Evolutionary conservation across 176 grass and related monocot species (phyloP).

Genomic region (Otatea glauca): DNA sequence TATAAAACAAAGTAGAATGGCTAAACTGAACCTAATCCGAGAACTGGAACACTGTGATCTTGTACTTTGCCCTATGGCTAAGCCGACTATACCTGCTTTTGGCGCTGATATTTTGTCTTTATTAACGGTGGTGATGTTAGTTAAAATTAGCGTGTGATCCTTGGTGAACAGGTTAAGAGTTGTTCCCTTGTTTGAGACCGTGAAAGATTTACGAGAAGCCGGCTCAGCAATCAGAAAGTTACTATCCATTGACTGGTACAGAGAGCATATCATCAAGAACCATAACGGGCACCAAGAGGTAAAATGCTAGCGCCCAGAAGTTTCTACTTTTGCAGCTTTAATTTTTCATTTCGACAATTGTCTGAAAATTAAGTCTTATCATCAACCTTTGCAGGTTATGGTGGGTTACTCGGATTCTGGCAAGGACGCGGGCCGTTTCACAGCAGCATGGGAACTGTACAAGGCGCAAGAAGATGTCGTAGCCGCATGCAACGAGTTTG

Average conservation of each 20-base stretch:
- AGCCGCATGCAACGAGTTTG: slow-evolving; percentile 78
- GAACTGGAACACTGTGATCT: not conserved
- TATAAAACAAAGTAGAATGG: no score
- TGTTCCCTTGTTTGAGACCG: slow-evolving; percentile 91
- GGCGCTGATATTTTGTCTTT: not conserved
- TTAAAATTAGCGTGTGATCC: not conserved
- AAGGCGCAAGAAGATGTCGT: slow-evolving; percentile 90
- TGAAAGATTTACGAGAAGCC: slow-evolving; percentile 90
- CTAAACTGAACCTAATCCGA: not conserved
- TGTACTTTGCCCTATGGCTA: not conserved
- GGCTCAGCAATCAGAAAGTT: slow-evolving; percentile 85
- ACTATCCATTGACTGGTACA: slow-evolving; percentile 92
- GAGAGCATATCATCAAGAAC: slow-evolving; percentile 83
- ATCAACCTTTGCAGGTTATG: slow-evolving; percentile 68
- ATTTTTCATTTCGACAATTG: not conserved
- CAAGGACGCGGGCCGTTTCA: slow-evolving; percentile 93
- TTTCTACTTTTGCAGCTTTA: not conserved
- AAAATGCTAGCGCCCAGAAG: not conserved
- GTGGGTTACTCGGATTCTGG: slow-evolving; percentile 97
- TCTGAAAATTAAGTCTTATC: not conserved
- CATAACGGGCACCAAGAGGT: slow-evolving; percentile 94
- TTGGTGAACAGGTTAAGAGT: slow-evolving; percentile 79
- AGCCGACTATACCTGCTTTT: not conserved
- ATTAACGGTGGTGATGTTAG: not conserved
- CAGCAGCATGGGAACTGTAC: slow-evolving; percentile 93